These are phyloP conservation scores for Neospermospora avenae DNA, from an alignment of 2,329 filamentous ascomycete genomes.

Conservation along the genomic window DNA sequence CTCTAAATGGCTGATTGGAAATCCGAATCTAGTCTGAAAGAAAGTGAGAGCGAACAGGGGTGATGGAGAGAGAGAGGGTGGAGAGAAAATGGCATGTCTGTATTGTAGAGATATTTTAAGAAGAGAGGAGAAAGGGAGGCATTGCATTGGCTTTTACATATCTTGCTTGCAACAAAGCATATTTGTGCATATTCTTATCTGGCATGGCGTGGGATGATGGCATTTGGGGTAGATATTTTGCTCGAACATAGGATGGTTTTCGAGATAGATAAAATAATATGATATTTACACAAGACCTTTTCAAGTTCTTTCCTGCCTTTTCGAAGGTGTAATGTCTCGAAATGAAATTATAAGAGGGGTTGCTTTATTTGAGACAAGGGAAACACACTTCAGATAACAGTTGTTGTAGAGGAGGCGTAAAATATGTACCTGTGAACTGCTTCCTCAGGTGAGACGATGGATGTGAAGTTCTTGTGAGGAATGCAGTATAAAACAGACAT, in stretches of 20 bases:
- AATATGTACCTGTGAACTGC: too few relatives aligned
- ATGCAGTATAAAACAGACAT: too few relatives aligned
- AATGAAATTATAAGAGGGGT: too few relatives aligned
- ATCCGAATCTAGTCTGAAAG: too few relatives aligned
- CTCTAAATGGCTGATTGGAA: too few relatives aligned
- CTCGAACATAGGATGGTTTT: background rate
- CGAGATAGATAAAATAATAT: background rate
- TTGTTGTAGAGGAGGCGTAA: too few relatives aligned
- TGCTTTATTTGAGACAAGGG: too few relatives aligned
- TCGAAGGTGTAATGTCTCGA: too few relatives aligned
- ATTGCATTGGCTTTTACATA: background rate
- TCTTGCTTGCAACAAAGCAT: too few relatives aligned
- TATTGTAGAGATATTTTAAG: background rate
- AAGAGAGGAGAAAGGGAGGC: background rate
- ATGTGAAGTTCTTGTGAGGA: too few relatives aligned
- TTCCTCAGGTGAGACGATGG: too few relatives aligned
- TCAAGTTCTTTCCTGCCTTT: background rate
- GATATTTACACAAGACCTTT: background rate
- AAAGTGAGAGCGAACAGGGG: background rate
- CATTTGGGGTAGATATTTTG: background rate
- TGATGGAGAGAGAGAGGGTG: background rate
- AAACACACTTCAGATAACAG: too few relatives aligned
- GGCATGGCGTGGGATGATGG: background rate
- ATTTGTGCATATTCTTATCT: constrained; percentile 1
- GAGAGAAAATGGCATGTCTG: background rate